Percentiles rank a stretch among this genome's conserved stretches.
These are phyloP conservation scores for Pichia sp. DNA, from an alignment of 1,139 yeast genomes.

Conservation along the genomic window DNA sequence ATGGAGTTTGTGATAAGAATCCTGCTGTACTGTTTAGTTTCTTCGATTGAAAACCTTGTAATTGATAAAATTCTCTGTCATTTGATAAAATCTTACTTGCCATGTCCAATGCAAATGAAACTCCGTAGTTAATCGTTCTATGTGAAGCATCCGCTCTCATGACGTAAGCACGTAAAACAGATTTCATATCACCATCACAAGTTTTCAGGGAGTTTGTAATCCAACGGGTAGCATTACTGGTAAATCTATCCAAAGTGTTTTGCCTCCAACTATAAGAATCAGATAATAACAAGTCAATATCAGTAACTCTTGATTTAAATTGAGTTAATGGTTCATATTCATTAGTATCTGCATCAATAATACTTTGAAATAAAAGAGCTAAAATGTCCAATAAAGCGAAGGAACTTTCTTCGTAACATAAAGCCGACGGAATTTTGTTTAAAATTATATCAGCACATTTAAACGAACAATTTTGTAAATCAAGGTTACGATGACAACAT, in stretches of 20 bases:
- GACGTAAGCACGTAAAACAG: constrained; percentile 71
- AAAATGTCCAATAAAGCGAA: constrained; percentile 77
- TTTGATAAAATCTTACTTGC: constrained; percentile 65
- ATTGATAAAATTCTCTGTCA: constrained; percentile 49
- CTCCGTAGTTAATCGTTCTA: constrained; percentile 58
- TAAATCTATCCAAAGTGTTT: constrained; percentile 56
- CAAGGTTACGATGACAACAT: constrained; percentile 73
- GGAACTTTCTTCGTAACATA: constrained; percentile 68
- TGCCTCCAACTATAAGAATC: constrained; percentile 78
- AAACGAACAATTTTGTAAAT: constrained; percentile 75
- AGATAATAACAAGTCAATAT: constrained; percentile 58
- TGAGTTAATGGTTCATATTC: constrained; percentile 78
- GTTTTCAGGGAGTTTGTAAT: constrained; percentile 45
- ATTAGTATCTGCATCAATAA: constrained; percentile 79
- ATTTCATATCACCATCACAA: constrained; percentile 68
- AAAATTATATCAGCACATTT: constrained; percentile 71
- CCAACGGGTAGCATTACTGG: constrained; percentile 63
- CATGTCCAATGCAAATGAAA: constrained; percentile 84
- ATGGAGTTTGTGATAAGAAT: constrained; percentile 70
- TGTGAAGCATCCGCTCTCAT: constrained; percentile 35
- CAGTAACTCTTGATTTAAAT: constrained; percentile 56
- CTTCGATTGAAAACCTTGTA: constrained; percentile 28
- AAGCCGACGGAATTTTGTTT: constrained; percentile 65
- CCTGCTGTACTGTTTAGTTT: constrained; percentile 58
- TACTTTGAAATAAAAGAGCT: constrained; percentile 69